These are phyloP conservation scores for Botrytis pseudocinerea DNA, from an alignment of 2,329 filamentous ascomycete genomes.

Conservation along the genomic window DNA sequence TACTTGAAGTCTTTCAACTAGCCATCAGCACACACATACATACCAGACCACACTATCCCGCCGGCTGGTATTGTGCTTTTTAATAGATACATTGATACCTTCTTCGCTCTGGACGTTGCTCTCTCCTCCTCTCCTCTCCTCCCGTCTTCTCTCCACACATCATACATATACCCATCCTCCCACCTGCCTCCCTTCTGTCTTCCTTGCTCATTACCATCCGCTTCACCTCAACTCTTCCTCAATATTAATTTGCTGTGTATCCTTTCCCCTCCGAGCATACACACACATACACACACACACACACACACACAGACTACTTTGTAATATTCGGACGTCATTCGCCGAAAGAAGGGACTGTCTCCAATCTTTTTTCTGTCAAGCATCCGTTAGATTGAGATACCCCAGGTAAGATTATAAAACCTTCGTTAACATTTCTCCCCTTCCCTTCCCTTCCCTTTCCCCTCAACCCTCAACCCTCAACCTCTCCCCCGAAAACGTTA, in stretches of 20 bases:
- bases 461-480: not conserved
- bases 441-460: not conserved
- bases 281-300: not conserved
- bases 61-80: not conserved
- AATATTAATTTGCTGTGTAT: not conserved
- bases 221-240: not conserved
- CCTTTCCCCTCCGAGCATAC: not conserved
- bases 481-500: not conserved
- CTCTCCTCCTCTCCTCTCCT: not conserved
- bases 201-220: not conserved
- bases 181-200: not conserved
- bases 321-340: slow-evolving; percentile 4
- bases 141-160: not conserved
- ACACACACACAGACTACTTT: not conserved
- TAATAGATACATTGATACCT: not conserved
- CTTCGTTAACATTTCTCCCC: not conserved
- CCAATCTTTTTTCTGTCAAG: not conserved
- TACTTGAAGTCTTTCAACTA: not conserved
- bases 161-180: not conserved
- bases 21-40: not conserved
- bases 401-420: slow-evolving; percentile 19
- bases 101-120: not conserved
- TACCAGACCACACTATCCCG: not conserved
- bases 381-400: slow-evolving; percentile 6
- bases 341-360: not conserved